Percentiles rank a stretch among this genome's conserved stretches.
These are phyloP conservation scores for Peniophora sp. DNA, from an alignment of 1,284 basidiomycete species.

Conservation along the genomic window DNA sequence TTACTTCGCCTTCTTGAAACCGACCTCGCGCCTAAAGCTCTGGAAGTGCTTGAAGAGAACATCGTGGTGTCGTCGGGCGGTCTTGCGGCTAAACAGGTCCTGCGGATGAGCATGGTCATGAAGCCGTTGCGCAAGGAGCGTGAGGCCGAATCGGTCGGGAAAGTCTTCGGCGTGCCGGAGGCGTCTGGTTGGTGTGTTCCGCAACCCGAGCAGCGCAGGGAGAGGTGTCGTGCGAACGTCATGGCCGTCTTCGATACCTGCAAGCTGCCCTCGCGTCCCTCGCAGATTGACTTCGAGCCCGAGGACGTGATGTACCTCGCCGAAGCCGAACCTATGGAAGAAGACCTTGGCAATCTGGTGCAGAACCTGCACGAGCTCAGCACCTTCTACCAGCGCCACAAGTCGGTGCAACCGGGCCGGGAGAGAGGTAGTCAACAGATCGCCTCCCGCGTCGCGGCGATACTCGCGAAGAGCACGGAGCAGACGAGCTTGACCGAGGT, in stretches of 20 bases:
- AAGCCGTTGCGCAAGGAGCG: slow-evolving; percentile 33
- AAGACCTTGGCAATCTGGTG: slow-evolving; percentile 78
- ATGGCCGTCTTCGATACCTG: slow-evolving; percentile 82
- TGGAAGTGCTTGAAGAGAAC: slow-evolving; percentile 89
- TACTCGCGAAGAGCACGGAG: slow-evolving; percentile 67
- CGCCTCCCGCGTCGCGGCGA: slow-evolving; percentile 72
- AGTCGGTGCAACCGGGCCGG: slow-evolving; percentile 8
- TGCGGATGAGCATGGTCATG: slow-evolving; percentile 78
- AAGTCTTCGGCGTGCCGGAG: slow-evolving; percentile 76
- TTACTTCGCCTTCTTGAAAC: slow-evolving; percentile 81
- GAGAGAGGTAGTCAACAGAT: slow-evolving; percentile 45
- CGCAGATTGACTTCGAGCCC: slow-evolving; percentile 65
- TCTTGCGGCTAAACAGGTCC: slow-evolving; percentile 74
- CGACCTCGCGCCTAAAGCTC: slow-evolving; percentile 76
- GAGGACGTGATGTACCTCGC: slow-evolving; percentile 25
- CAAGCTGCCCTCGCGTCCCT: slow-evolving; percentile 63
- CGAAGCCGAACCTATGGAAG: slow-evolving; percentile 36
- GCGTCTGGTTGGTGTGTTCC: slow-evolving; percentile 84
- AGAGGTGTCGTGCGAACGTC: slow-evolving; percentile 67
- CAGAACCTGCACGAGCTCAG: slow-evolving; percentile 83
- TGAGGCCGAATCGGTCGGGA: slow-evolving; percentile 43
- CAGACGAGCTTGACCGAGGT: slow-evolving; percentile 35
- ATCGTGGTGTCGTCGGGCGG: slow-evolving; percentile 71
- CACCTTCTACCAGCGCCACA: slow-evolving; percentile 73
- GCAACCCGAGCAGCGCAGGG: slow-evolving; percentile 51